These are phyloP conservation scores for Stenogyne calaminthoides DNA, from an alignment of 305 asterid genomes.

Conservation along the genomic window DNA sequence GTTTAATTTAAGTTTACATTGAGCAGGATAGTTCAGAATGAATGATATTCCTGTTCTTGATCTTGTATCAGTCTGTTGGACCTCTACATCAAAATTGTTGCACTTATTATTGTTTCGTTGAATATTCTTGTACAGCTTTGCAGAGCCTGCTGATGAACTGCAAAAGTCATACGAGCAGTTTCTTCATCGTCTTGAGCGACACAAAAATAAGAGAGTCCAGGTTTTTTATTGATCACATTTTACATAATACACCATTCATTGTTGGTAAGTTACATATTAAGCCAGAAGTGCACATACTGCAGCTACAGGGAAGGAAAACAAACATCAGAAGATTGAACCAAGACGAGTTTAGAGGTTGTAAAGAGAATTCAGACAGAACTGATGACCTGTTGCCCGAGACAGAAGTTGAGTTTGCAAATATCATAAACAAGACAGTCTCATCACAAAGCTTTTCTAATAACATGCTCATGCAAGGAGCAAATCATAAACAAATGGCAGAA, in stretches of 20 bases:
- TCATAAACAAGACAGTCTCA: slow-evolving; percentile 31
- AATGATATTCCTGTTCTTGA: too few species aligned
- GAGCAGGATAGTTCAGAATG: too few species aligned
- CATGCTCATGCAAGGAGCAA: slow-evolving; percentile 33
- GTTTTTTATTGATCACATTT: slow-evolving; percentile 40
- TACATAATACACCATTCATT: slow-evolving; percentile 13
- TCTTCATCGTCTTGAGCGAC: slow-evolving; percentile 63
- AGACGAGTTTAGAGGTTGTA: slow-evolving; percentile 32
- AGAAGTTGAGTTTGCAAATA: slow-evolving; percentile 27
- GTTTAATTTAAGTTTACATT: neutral
- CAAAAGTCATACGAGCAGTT: slow-evolving; percentile 83
- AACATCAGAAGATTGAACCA: slow-evolving; percentile 30
- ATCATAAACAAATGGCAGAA: slow-evolving; percentile 19
- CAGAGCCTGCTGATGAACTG: slow-evolving; percentile 85
- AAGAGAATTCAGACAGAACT: slow-evolving; percentile 34
- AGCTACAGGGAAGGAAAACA: slow-evolving; percentile 47
- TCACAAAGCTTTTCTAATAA: slow-evolving; percentile 33
- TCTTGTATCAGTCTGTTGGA: neutral
- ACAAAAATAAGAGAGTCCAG: slow-evolving; percentile 63
- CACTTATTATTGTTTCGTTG: slow-evolving; percentile 10
- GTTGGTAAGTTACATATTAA: slow-evolving; percentile 40
- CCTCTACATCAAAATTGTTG: neutral
- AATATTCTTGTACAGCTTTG: slow-evolving; percentile 58
- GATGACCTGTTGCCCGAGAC: slow-evolving; percentile 28
- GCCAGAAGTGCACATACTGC: slow-evolving; percentile 53